Evolutionary conservation across 768 basidiomycete species (phyloP).

Genomic region (Xanthoconium stramineum): DNA sequence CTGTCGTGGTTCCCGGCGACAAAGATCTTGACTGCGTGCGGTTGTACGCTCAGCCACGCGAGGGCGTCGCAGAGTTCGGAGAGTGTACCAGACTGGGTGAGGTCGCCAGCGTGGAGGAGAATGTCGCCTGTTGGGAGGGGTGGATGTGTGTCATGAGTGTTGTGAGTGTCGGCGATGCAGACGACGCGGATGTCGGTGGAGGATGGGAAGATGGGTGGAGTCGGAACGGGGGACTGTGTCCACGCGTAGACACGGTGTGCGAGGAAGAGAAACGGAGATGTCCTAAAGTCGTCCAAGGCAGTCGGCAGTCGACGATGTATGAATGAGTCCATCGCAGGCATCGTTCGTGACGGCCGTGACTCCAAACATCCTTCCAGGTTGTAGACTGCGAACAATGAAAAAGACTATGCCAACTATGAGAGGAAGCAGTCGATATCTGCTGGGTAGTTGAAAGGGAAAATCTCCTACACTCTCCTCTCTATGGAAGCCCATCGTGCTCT

Average conservation of each 20-base stretch:
- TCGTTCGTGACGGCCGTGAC: too few species aligned
- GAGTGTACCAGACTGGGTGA: constrained; percentile 36
- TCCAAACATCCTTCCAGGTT: too few species aligned
- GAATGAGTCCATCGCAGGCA: not conserved
- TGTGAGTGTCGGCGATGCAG: constrained; percentile 41
- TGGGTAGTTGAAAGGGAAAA: too few species aligned
- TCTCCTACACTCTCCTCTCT: too few species aligned
- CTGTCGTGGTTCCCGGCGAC: constrained; percentile 46
- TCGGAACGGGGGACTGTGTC: not conserved
- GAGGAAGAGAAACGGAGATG: constrained; percentile 11
- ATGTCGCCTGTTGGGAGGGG: constrained; percentile 38
- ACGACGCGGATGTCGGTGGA: constrained; percentile 32
- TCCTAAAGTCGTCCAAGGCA: constrained; percentile 5
- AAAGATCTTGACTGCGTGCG: constrained; percentile 40
- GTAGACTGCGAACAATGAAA: too few species aligned
- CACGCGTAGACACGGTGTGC: constrained; percentile 11
- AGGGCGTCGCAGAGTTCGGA: constrained; percentile 32
- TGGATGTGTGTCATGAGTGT: constrained; percentile 25
- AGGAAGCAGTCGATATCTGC: too few species aligned
- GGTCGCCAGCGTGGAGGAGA: constrained; percentile 41
- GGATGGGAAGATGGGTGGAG: not conserved
- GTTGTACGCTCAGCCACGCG: constrained; percentile 29
- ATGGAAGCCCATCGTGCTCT: too few species aligned
- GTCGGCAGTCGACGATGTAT: not conserved
- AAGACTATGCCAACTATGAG: too few species aligned